Base-by-base conservation (phyloP, 225 moss, liverwort and hornwort genomes). In the Polytrichum formosum region DNA sequence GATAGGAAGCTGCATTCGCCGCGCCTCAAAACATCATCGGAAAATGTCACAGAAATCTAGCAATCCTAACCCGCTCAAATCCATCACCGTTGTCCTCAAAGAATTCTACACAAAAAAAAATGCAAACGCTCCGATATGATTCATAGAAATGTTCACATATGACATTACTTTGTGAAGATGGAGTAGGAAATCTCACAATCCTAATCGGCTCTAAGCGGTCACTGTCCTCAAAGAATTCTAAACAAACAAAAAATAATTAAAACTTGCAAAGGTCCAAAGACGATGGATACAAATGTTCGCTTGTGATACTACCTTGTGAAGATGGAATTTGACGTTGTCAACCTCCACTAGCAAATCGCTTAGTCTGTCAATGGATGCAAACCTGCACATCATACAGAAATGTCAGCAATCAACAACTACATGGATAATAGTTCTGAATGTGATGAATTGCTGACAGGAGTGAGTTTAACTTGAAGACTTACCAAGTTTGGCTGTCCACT, bases 281-380 rank as follows among this genome's bases (percentile, higher is more conserved):
- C 46, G 46, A 46, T 46, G 13, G 13, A 16, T 13, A 16, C 13
- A 13, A 46, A 13, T 16, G 46, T 46, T 46, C 16, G 13, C 13
- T 13, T 46, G 46, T 46, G 46, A 16, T 46, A 46, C 2, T 53
- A 94, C 94, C 91, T 93, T 92, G 68, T 94, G 92, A 17, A 94
- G 88, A 85, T 92, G 88, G 63, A 94, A 94, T 72, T 83, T 90
- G 72, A 92, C 87, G 7, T 84, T 82, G 61, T 88, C 85, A 21
- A 92, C 90, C 67, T 94, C 88, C 54, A 94, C 90, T 6, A 92
- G 75, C 67, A 94, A 79, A 75, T 94, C 92, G 70, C 90, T 94
- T 31, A 72, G 76, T n/a, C 74, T 79, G 67, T 77, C 85, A 17
- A 75, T 79, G 6, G 85, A 70, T 4, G 79, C 72, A 35, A 79